Conservation (phyloP, 1,284 basidiomycete species). For the Cerioporus squamosus region DNA sequence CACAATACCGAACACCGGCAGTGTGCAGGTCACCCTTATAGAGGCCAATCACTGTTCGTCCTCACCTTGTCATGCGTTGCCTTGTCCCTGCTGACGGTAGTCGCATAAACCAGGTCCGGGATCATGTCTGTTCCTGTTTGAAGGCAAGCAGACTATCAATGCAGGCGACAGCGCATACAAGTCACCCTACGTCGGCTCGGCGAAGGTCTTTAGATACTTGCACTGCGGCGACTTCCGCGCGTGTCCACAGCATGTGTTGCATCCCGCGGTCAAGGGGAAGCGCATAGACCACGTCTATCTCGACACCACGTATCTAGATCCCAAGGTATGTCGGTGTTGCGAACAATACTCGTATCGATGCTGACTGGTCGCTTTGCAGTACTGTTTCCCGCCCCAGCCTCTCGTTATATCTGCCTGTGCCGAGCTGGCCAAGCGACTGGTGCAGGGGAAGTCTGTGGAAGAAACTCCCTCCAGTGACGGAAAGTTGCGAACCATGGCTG, state of each 20-base stretch:
- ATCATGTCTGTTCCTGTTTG: constrained; percentile 92
- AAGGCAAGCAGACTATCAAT: constrained; percentile 87
- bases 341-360: no score
- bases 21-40: constrained; percentile 91
- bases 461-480: constrained; percentile 31
- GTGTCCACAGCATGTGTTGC: constrained; percentile 81
- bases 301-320: constrained; percentile 96
- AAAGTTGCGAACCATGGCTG: constrained; percentile 31
- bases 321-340: constrained; percentile 57
- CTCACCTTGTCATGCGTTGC: neutral
- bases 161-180: constrained; percentile 83
- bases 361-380: constrained; percentile 46
- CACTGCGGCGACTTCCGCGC: constrained; percentile 97
- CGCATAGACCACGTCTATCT: constrained; percentile 89
- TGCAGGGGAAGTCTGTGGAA: constrained; percentile 39
- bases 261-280: constrained; percentile 81
- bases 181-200: constrained; percentile 72
- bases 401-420: constrained; percentile 93
- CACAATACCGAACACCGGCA: constrained; percentile 81
- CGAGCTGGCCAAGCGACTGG: constrained; percentile 71
- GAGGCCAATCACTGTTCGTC: constrained; percentile 92
- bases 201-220: constrained; percentile 82
- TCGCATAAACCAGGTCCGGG: constrained; percentile 67
- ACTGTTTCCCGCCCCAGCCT: constrained; percentile 94
- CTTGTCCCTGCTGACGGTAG: neutral